These are phyloP conservation scores for Thoreauomyces humboldtii DNA, from an alignment of 192 early-diverging fungal species.

Conservation along the genomic window DNA sequence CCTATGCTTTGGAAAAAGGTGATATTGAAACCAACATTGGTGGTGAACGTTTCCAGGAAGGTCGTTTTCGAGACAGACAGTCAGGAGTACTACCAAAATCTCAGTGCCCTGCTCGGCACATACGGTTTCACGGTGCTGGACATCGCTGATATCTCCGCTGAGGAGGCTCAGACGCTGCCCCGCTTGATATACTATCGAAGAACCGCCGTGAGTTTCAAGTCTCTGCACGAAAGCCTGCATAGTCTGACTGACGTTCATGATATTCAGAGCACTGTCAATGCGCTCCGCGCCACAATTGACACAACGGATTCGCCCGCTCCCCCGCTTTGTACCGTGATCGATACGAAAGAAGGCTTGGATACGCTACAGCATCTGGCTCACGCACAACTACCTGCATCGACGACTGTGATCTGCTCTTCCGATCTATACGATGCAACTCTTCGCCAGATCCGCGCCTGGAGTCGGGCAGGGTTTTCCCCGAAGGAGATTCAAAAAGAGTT, in stretches of 20 bases:
- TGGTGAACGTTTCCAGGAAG: no score
- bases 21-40: no score
- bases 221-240: no score
- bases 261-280: constrained; percentile 26
- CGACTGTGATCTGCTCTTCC: constrained; percentile 9
- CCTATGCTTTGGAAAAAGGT: no score
- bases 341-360: constrained; percentile 24
- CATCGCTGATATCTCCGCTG: constrained; percentile 9
- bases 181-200: constrained; percentile 24
- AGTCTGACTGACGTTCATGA: no score
- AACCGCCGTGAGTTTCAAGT: constrained; percentile 6
- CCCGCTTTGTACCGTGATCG: constrained; percentile 16
- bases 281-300: constrained; percentile 21
- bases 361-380: constrained; percentile 1
- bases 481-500: constrained; percentile 23
- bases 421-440: constrained; percentile 15
- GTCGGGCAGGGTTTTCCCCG: constrained; percentile 16
- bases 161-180: constrained; percentile 9
- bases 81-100: constrained; percentile 21
- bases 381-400: neutral
- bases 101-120: neutral
- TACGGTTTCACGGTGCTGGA: constrained; percentile 22
- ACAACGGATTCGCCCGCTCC: neutral
- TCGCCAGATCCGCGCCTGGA: constrained; percentile 16
- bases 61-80: constrained; percentile 24